Percentiles rank a stretch among this genome's conserved stretches.
Evolutionary conservation across 257 asterid genomes (phyloP).

Genomic region (Solanum pennellii): DNA sequence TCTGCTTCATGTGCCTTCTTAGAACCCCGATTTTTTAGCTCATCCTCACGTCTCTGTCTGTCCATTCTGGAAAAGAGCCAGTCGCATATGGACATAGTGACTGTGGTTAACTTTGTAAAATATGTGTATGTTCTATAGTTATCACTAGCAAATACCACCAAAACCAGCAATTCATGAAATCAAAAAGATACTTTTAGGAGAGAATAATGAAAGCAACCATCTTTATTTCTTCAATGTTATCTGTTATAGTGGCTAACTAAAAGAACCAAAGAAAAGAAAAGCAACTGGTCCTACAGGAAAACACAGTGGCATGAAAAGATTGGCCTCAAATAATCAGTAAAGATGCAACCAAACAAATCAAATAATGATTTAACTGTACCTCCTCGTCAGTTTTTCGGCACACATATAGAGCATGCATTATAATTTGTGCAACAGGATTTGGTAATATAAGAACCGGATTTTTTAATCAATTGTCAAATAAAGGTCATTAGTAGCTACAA

Average conservation of each 20-base stretch:
- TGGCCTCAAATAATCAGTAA: neutral
- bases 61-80: conserved; percentile 58
- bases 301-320: neutral
- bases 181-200: neutral
- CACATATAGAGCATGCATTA: neutral
- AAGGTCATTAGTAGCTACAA: neutral
- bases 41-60: conserved; percentile 94
- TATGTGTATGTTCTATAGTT: neutral
- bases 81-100: neutral
- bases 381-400: neutral
- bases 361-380: neutral
- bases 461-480: neutral
- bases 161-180: neutral
- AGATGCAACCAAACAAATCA: neutral
- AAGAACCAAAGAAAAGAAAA: neutral
- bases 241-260: neutral
- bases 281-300: neutral
- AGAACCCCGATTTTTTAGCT: conserved; percentile 72
- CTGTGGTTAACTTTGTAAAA: neutral
- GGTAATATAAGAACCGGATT: neutral
- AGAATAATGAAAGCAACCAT: neutral
- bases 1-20: conserved; percentile 76
- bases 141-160: neutral
- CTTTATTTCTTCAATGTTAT: neutral
- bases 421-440: neutral